Percentiles rank a stretch among this genome's conserved stretches.
Evolutionary conservation across 768 basidiomycete genomes (phyloP).

Genomic region (Podaxis carcinomalis): DNA sequence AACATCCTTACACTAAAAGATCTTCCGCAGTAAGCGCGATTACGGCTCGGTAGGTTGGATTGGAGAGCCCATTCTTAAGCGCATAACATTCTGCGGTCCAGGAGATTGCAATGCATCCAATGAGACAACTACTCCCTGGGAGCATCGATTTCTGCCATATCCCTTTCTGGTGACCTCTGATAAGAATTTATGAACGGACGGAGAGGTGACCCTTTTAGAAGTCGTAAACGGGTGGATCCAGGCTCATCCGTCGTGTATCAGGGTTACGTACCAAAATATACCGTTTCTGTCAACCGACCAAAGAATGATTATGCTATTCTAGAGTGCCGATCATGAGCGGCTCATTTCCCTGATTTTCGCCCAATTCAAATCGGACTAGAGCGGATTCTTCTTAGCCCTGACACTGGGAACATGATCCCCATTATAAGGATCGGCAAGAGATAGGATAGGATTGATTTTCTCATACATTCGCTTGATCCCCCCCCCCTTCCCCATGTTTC

Average conservation of each 20-base stretch:
- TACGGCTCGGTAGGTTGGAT: too few species aligned
- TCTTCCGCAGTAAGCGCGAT: too few species aligned
- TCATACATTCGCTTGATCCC: not conserved
- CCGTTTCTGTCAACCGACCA: not conserved
- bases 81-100: too few species aligned
- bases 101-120: too few species aligned
- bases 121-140: too few species aligned
- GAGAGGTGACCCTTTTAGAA: not conserved
- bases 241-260: constrained; percentile 1
- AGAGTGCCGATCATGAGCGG: constrained; percentile 4
- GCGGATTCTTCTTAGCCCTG: not conserved
- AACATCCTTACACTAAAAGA: too few species aligned
- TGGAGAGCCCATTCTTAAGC: too few species aligned
- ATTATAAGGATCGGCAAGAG: not conserved
- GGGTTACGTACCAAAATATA: not conserved
- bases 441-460: not conserved
- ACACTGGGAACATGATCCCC: not conserved
- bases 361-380: not conserved
- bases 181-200: not conserved
- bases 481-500: not conserved
- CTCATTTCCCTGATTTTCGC: constrained; percentile 10
- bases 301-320: not conserved
- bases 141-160: too few species aligned
- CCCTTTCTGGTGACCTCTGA: not conserved
- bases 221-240: not conserved